A percentile compares a stretch with the other conserved stretches of the same genome.
Evolutionary conservation across 2,329 filamentous ascomycete species (phyloP).

Genomic region (Whalleya microplaca): DNA sequence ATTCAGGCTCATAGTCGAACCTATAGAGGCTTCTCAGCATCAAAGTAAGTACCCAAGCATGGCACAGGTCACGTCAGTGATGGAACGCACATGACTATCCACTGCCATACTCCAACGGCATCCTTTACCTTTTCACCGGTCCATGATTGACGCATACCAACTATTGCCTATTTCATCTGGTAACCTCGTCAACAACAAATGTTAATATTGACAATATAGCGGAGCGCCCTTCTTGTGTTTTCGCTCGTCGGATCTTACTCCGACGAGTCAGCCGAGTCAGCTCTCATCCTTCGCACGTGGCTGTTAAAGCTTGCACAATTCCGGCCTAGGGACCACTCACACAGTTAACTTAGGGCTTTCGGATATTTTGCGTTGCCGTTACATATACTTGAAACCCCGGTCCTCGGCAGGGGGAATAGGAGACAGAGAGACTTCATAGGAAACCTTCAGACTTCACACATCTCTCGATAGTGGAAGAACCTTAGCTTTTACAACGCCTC

Average conservation of each 20-base stretch:
- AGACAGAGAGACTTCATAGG: constrained; percentile 3
- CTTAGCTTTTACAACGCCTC: constrained; percentile 4
- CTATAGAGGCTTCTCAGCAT: background rate
- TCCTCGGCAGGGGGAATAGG: background rate
- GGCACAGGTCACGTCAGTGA: constrained; percentile 13
- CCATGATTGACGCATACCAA: constrained; percentile 19
- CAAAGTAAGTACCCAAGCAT: constrained; percentile 18
- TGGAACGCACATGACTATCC: constrained; percentile 19
- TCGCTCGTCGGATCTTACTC: constrained; percentile 16
- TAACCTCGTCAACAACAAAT: constrained; percentile 14
- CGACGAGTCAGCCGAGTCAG: constrained; percentile 18
- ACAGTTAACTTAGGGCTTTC: constrained; percentile 4
- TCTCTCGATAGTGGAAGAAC: background rate
- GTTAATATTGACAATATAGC: constrained; percentile 29
- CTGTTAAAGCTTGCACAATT: constrained; percentile 10
- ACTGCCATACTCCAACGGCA: constrained; percentile 13
- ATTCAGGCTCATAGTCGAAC: constrained; percentile 2
- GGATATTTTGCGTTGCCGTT: constrained; percentile 6
- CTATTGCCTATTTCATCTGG: constrained; percentile 13
- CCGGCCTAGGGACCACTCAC: constrained; percentile 7
- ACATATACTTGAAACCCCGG: constrained; percentile 2
- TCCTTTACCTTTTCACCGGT: background rate
- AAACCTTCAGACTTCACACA: background rate
- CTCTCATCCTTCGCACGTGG: constrained; percentile 7
- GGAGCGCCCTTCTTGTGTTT: constrained; percentile 19